These are phyloP conservation scores for Coemansia sp. DNA, from an alignment of 192 early-diverging fungal genomes.

Conservation along the genomic window DNA sequence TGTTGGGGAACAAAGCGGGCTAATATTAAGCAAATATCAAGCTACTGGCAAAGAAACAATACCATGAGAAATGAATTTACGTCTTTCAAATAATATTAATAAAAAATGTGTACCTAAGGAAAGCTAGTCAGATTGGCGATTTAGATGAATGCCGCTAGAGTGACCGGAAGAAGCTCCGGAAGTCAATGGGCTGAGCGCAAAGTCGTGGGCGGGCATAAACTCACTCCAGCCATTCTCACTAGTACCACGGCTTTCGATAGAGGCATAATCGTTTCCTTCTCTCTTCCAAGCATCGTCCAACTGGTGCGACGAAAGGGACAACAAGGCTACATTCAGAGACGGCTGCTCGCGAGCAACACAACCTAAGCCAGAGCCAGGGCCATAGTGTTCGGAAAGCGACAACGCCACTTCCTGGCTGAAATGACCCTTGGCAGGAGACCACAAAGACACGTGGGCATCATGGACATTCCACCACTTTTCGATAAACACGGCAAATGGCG, in stretches of 20 bases:
- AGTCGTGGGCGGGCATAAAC: constrained; percentile 45
- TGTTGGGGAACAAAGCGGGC: too few species aligned
- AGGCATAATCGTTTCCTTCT: constrained; percentile 12
- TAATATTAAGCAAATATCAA: too few species aligned
- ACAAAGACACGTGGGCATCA: constrained; percentile 54
- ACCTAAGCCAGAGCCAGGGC: constrained; percentile 1
- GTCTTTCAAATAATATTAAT: not conserved
- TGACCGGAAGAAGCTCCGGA: not conserved
- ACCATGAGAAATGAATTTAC: too few species aligned
- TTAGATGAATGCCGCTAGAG: not conserved
- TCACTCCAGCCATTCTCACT: constrained; percentile 27
- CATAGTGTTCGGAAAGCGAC: constrained; percentile 10
- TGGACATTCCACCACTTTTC: constrained; percentile 75
- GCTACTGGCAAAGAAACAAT: too few species aligned
- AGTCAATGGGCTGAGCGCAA: constrained; percentile 21
- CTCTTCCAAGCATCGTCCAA: constrained; percentile 41
- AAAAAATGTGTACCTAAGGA: not conserved
- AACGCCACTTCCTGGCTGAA: constrained; percentile 20
- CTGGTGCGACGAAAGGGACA: constrained; percentile 13
- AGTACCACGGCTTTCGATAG: constrained; percentile 8
- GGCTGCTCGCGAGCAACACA: not conserved
- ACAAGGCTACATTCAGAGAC: not conserved
- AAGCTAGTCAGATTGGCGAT: not conserved
- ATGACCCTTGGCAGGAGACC: constrained; percentile 24
- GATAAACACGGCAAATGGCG: constrained; percentile 51